These are phyloP conservation scores for Fraxinus angustifolia DNA, from an alignment of 305 asterid species.

Conservation along the genomic window DNA sequence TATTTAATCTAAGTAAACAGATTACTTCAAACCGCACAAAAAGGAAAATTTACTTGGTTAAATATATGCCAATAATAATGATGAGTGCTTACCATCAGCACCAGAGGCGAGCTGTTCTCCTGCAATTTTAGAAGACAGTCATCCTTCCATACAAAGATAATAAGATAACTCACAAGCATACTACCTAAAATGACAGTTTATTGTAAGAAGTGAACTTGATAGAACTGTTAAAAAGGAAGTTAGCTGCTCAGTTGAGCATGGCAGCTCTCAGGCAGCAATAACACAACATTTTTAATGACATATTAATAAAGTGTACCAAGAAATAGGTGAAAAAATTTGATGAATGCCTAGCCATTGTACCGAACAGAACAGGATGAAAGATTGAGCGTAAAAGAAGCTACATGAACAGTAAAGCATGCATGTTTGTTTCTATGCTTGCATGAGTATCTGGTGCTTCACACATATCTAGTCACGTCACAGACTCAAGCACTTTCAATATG, in stretches of 20 bases:
- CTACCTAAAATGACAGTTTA: neutral
- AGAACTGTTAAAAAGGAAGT: neutral
- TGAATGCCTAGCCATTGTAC: neutral
- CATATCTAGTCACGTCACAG: neutral
- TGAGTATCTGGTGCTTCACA: neutral
- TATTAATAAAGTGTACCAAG: neutral
- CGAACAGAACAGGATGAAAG: neutral
- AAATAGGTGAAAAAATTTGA: neutral
- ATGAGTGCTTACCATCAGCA: conserved; percentile 71
- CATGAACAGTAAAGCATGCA: neutral
- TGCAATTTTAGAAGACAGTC: conserved; percentile 38
- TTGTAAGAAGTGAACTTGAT: neutral
- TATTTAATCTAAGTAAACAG: conserved; percentile 2
- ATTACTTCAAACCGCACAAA: conserved; percentile 4
- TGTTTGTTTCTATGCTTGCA: neutral
- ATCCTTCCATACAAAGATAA: conserved; percentile 6
- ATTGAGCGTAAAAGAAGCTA: neutral
- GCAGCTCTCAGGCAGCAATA: neutral
- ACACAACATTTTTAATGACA: neutral
- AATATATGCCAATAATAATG: conserved; percentile 15
- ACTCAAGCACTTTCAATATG: neutral
- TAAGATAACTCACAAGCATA: conserved; percentile 11
- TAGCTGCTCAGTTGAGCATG: neutral
- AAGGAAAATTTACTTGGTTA: conserved; percentile 12
- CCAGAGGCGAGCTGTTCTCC: conserved; percentile 96